Conservation (phyloP, 352 stramenopile genomes). For the Pythium brachiatum region DNA sequence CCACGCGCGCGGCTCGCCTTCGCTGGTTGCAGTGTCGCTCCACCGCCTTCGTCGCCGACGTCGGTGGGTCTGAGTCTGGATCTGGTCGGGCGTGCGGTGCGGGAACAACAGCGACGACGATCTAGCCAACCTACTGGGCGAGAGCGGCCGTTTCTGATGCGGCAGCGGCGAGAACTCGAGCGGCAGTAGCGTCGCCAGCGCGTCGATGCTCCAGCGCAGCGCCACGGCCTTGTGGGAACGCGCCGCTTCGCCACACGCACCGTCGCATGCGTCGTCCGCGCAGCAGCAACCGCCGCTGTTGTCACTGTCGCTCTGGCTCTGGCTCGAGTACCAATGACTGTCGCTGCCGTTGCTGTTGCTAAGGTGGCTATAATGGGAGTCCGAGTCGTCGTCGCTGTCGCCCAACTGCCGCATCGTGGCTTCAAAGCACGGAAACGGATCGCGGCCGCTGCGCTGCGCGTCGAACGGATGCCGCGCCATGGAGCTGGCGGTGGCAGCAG, state of each 20-base stretch:
- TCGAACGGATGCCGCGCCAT: constrained; percentile 50
- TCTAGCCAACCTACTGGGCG: too few relatives aligned
- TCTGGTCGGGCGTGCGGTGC: background rate
- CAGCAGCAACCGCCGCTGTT: background rate
- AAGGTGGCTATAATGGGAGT: background rate
- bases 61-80: constrained; percentile 1
- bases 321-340: background rate
- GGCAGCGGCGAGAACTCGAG: constrained; percentile 45
- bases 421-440: constrained; percentile 54
- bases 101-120: too few relatives aligned
- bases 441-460: constrained; percentile 26
- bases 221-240: constrained; percentile 1
- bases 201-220: constrained; percentile 62
- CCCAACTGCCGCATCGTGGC: constrained; percentile 28
- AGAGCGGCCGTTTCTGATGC: constrained; percentile 34
- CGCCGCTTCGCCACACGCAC: constrained; percentile 13
- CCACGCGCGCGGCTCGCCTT: background rate
- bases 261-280: background rate
- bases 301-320: constrained; percentile 2
- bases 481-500: background rate
- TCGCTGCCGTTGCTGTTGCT: background rate
- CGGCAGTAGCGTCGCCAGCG: constrained; percentile 58
- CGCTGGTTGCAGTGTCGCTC: background rate
- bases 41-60: constrained; percentile 11
- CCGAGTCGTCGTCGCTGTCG: constrained; percentile 6